These are phyloP conservation scores for Solanum virginianum DNA, from an alignment of 257 asterid species.

Conservation along the genomic window DNA sequence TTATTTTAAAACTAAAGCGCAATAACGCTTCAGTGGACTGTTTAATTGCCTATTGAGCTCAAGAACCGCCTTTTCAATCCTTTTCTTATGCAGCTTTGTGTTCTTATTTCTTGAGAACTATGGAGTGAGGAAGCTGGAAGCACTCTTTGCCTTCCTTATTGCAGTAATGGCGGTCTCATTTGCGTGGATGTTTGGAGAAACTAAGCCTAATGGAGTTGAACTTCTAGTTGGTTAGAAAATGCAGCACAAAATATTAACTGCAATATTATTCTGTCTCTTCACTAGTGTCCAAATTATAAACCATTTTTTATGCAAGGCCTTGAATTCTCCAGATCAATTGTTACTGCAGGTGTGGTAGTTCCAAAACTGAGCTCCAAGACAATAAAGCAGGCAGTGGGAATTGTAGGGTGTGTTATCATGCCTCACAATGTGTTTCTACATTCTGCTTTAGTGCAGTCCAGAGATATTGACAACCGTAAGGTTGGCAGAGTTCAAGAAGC, in stretches of 20 bases:
- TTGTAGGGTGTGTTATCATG: conserved; percentile 80
- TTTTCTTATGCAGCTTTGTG: conserved; percentile 43
- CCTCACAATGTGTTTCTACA: conserved; percentile 77
- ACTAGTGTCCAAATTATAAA: neutral
- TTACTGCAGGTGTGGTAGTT: conserved; percentile 44
- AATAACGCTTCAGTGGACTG: neutral
- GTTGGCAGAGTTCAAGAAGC: conserved; percentile 65
- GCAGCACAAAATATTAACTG: neutral
- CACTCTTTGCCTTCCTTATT: conserved; percentile 66
- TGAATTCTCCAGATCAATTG: neutral
- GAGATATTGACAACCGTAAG: conserved; percentile 48
- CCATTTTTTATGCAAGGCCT: neutral
- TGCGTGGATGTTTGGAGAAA: conserved; percentile 82
- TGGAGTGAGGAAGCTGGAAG: conserved; percentile 80
- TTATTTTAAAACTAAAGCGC: neutral
- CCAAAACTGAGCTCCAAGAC: conserved; percentile 67
- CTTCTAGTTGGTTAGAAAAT: conserved; percentile 50
- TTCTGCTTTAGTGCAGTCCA: conserved; percentile 72
- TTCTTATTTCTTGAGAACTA: conserved; percentile 70
- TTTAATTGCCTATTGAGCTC: neutral
- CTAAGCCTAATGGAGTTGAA: conserved; percentile 55
- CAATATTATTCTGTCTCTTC: neutral
- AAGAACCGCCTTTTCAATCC: neutral
- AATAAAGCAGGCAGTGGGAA: conserved; percentile 72
- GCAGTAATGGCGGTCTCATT: conserved; percentile 66